Base-by-base conservation (phyloP, 208 protist species). In the Trichomonas tenax region DNA sequence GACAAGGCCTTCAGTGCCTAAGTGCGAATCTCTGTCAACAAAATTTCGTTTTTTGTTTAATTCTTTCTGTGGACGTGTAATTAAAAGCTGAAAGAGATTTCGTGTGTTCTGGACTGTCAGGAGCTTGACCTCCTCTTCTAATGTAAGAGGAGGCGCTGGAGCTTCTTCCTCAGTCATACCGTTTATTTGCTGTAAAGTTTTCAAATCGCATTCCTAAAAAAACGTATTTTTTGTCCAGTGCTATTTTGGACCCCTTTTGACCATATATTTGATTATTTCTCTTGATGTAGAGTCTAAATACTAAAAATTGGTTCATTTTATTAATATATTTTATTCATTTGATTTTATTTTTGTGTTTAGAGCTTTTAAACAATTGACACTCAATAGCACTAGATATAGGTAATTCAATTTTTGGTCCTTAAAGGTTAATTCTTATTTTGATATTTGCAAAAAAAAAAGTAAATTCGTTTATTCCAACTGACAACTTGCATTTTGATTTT, bases 91-190 rank as follows among this genome's bases (percentile, higher is more conserved):
- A 51, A 48, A 93, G 17, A 51, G 44, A 93, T 93, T 93, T 38
- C 86, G 40, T 8, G 40, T 93, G 51, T 34, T 93, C n/a, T 34
- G 26, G 44, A 93, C 44, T 34, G 15, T 93, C 8, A 93, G 86
- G 11, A n/a, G 44, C 26, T 51, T 48, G n/a, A 93, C 86, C 51
- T 93, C 86, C 14, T 93, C 86, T 93, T 93, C 86, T 34, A 44
- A 58, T 58, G 86, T 41, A 38, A 93, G 44, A 41, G 26, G 26
- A 34, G 11, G 86, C 11, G 17, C 44, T 23, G 40, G 86, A 31
- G 40, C 44, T 51, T 48, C 86, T 93, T 93, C 86, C 51, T 93
- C 86, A n/a, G 82, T 46, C 82, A 89, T 89, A 84, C 58, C 58
- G 58, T 72, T 72, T 72, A 72, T 26, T 72, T n/a, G 58, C 26